Evolutionary conservation across 768 basidiomycete genomes (phyloP).

Genomic region (Rubroboletus satanas): DNA sequence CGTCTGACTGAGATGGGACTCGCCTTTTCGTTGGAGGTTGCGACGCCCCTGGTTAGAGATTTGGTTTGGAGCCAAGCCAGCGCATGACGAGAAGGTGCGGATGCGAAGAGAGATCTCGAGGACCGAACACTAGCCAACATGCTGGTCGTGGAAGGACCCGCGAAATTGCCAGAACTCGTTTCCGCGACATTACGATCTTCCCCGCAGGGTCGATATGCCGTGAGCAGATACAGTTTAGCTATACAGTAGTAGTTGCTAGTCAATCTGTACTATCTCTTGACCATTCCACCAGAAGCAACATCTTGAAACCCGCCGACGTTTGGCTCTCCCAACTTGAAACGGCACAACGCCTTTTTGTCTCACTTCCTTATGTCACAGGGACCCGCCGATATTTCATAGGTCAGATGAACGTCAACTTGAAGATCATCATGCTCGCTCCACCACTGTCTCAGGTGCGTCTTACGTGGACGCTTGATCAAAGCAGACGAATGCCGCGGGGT

Average conservation of each 20-base stretch:
- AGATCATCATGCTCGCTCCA: not conserved
- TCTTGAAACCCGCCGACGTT: slow-evolving; percentile 3
- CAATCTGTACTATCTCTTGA: too few relatives aligned
- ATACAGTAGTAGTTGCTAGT: too few relatives aligned
- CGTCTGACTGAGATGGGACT: slow-evolving; percentile 1
- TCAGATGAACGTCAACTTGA: too few relatives aligned
- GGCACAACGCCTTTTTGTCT: not conserved
- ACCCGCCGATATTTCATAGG: not conserved
- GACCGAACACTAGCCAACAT: slow-evolving; percentile 3
- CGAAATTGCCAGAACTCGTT: not conserved
- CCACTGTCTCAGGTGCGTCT: not conserved
- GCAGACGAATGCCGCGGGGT: not conserved
- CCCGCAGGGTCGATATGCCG: slow-evolving; percentile 3
- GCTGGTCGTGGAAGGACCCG: slow-evolving; percentile 3
- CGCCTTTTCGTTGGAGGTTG: slow-evolving; percentile 20
- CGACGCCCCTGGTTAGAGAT: slow-evolving; percentile 10
- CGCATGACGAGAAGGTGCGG: not conserved
- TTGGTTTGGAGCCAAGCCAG: not conserved
- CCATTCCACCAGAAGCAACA: not conserved
- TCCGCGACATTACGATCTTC: slow-evolving; percentile 4
- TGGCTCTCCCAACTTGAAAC: slow-evolving; percentile 1
- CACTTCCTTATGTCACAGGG: not conserved
- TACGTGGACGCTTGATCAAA: not conserved
- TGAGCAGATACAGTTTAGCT: not conserved
- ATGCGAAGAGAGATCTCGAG: not conserved